These are phyloP conservation scores for Mortierella sp. DNA, from an alignment of 371 early-diverging fungal species.

Conservation along the genomic window DNA sequence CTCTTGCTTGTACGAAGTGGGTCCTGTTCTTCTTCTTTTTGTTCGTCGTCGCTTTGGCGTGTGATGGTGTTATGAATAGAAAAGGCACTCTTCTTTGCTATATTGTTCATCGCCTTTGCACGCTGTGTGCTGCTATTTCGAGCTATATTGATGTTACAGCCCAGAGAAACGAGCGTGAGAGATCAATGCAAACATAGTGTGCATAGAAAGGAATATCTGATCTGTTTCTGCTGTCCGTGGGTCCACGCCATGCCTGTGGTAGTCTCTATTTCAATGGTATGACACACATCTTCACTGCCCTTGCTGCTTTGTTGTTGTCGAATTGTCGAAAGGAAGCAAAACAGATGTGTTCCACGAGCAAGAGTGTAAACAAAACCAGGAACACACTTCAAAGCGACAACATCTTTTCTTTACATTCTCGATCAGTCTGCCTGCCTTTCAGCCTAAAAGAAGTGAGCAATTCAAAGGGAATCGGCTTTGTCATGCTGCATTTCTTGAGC, in stretches of 20 bases:
- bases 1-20: not conserved
- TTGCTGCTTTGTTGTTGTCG: constrained; percentile 9
- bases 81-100: not conserved
- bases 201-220: not conserved
- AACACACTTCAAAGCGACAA: constrained; percentile 10
- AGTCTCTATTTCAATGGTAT: not conserved
- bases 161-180: not conserved
- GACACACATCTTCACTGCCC: not conserved
- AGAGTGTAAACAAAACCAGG: not conserved
- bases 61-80: not conserved
- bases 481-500: not conserved
- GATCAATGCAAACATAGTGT: not conserved
- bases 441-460: constrained; percentile 16
- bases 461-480: constrained; percentile 1
- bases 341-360: not conserved
- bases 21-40: not conserved
- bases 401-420: not conserved
- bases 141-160: too few relatives aligned
- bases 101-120: too few relatives aligned
- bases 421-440: not conserved
- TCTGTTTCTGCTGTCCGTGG: not conserved
- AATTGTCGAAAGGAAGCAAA: not conserved
- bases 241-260: not conserved
- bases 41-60: not conserved
- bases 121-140: too few relatives aligned